Conservation (phyloP, 2,329 filamentous ascomycete species). For the Aspergillus pseudotamarii region DNA sequence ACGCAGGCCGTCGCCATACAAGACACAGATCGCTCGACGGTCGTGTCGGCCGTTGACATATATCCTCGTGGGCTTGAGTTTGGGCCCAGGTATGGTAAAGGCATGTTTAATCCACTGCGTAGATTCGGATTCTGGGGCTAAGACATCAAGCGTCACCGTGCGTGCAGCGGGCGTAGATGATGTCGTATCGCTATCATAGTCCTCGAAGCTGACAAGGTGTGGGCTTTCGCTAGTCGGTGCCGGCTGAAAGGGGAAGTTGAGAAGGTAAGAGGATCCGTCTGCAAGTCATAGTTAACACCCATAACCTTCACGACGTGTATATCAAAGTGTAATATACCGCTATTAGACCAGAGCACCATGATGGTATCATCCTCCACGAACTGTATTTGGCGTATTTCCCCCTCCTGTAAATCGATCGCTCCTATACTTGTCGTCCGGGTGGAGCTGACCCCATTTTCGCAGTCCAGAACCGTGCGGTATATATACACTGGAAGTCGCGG, state of each 20-base stretch:
- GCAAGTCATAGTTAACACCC: conserved; percentile 3
- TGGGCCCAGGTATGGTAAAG: conserved; percentile 49
- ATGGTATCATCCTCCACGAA: conserved; percentile 67
- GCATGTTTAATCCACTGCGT: conserved; percentile 45
- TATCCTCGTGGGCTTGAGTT: conserved; percentile 51
- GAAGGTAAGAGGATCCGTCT: conserved; percentile 34
- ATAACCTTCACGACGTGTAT: background rate
- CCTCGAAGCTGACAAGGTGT: conserved; percentile 26
- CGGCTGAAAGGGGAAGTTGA: conserved; percentile 37
- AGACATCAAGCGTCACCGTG: conserved; percentile 24
- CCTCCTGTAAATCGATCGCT: conserved; percentile 35
- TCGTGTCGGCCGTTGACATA: conserved; percentile 60
- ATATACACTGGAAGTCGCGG: conserved; percentile 55
- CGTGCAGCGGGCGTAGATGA: conserved; percentile 16
- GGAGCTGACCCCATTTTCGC: conserved; percentile 63
- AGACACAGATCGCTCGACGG: conserved; percentile 56
- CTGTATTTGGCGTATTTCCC: conserved; percentile 60
- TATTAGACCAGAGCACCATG: conserved; percentile 58
- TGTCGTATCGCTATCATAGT: conserved; percentile 15
- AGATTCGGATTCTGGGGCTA: conserved; percentile 19
- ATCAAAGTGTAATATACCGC: conserved; percentile 26
- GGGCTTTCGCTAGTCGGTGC: conserved; percentile 13
- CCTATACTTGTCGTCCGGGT: conserved; percentile 36
- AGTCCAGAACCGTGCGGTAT: conserved; percentile 56
- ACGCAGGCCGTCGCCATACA: conserved; percentile 56